Evolutionary conservation across 805 yeast genomes (phyloP).

Genomic region (Blastobotrys parvus): DNA sequence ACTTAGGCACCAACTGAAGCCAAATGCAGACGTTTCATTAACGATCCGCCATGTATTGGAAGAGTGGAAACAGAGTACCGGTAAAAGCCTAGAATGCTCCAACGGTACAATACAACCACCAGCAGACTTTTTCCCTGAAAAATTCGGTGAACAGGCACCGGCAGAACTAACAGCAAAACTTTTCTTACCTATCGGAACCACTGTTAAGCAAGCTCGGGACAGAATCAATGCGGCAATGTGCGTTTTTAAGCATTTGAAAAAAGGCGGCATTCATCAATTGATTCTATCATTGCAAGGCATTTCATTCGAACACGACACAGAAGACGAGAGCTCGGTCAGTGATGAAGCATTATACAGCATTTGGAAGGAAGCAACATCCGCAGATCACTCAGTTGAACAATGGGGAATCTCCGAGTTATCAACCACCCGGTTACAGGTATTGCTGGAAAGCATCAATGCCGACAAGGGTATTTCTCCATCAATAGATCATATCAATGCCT

Average conservation of each 20-base stretch:
- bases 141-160: neutral
- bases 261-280: constrained; percentile 5
- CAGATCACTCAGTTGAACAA: constrained; percentile 10
- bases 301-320: constrained; percentile 22
- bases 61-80: neutral
- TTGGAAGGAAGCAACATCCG: constrained; percentile 16
- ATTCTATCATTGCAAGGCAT: constrained; percentile 25
- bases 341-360: constrained; percentile 13
- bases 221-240: constrained; percentile 8
- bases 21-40: neutral
- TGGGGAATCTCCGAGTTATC: constrained; percentile 27
- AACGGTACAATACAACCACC: too few relatives aligned
- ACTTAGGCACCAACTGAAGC: neutral
- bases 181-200: constrained; percentile 12
- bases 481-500: constrained; percentile 27
- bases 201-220: constrained; percentile 2
- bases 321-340: constrained; percentile 12
- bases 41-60: neutral
- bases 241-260: constrained; percentile 3
- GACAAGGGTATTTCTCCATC: constrained; percentile 12
- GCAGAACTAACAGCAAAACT: constrained; percentile 14
- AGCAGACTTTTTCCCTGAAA: neutral
- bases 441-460: constrained; percentile 12
- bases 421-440: constrained; percentile 14
- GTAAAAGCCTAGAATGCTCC: neutral